Base-by-base conservation (phyloP, 1,284 basidiomycete species). In the Ganoderma lucidum region DNA sequence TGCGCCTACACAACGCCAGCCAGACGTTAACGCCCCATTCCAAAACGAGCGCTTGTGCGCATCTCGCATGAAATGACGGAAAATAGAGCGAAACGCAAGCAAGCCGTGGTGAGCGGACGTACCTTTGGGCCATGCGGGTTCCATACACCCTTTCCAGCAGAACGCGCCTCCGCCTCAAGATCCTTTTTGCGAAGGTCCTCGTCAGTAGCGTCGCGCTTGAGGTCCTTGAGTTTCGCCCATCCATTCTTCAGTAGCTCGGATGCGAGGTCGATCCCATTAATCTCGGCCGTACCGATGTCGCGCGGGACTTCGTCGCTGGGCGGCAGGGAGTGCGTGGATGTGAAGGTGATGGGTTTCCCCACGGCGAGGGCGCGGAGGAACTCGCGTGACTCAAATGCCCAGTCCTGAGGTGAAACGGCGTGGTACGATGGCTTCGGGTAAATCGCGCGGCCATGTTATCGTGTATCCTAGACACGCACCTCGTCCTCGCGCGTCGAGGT, bases 381-480 rank as follows among this genome's bases (percentile, higher is more conserved):
- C 83, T 99, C 97, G 76, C 97, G 92, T 55, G 96, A 92, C 78
- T 97, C 94, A 78, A 94, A 98, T 5, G 96, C 95, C 88, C 93
- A 96, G 10, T 93, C 90, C 93, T 96, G 73, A 62, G 39, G 17
- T 32, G 17, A 30, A 48, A 23, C 17, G 14, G 35, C 15, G 64
- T 12, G 56, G 56, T 35, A n/a, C 32, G n/a, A 8, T 19, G 39
- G 15, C 37, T 17, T 28, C 23, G 59, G 6, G 23, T 61, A 37
- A 61, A 37, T 42, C 39, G 59, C 59, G 59, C 59, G 41, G 15
- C 17, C 23, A 41, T 28, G 6, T 2, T 12, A 28, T 37, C 19
- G 23, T 8, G 28, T 45, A n/a, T 41, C 12, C 17, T 12, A 28
- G 23, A 28, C 45, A 75, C 86, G 72, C 73, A 92, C 95, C 86